Evolutionary conservation across 116 monocot species (phyloP), one percentile per base, ranked within the genome.

Genomic region (Zostera marina): DNA sequence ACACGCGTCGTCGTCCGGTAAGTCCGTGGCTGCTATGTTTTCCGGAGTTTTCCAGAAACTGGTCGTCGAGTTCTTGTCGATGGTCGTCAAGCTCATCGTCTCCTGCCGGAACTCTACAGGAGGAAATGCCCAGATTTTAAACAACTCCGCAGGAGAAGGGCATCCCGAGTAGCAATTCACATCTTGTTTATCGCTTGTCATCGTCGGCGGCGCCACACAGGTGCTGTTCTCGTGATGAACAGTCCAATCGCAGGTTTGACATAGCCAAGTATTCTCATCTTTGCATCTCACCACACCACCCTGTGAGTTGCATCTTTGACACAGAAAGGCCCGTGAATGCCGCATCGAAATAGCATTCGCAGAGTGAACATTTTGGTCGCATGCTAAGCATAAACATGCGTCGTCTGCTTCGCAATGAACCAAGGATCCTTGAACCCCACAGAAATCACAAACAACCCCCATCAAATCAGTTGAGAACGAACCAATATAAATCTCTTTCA

Each of bases 341-440:
- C 82, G 76, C 47, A 53, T 52, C 14, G 91, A 82, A 52, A 91
- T 76, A 11, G 91, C 75, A 67, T 91, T 91, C 12, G 91, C 85
- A 24, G 82, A 80, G 52, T 91, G 91, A 39, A 91, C 77, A 65
- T 70, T 79, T 47, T 74, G 76, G 55, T 91, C 90, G 52, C 90
- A 91, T 13, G 81, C 77, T 41, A 91, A 69, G 62, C 91, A 91
- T 51, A 91, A 66, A 40, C 69, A 73, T 21, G 91, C 91, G 52
- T 79, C 72, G 61, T 91, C 85, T 43, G 91, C 79, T 53, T 77
- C 61, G 67, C 91, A 91, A 46, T 91, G 79, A 4, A 91, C 65
- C 72, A 79, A 69, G n/a, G 91, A 63, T 42, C 79, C 72, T 65
- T 82, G 77, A 22, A 74, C 79, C 47, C 79, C 73, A 59, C 91